Conservation (phyloP, 495 filamentous ascomycete species). For the Cairneyella variabilis region DNA sequence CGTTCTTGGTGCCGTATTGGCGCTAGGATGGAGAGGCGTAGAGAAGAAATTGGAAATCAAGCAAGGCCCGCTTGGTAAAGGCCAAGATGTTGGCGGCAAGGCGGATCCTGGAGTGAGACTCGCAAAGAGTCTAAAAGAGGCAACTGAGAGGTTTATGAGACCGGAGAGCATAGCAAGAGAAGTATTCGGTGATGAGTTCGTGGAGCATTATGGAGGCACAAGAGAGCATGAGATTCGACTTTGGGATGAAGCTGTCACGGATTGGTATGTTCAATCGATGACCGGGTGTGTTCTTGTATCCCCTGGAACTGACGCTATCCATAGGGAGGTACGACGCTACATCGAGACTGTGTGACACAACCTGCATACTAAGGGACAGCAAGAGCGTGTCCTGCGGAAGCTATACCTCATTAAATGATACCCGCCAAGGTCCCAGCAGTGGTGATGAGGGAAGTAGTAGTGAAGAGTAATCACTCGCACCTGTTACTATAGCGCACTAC, state of each 20-base stretch:
- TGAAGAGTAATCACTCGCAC: not conserved
- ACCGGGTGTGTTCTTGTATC: too few species aligned
- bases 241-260: slow-evolving; percentile 94
- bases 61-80: slow-evolving; percentile 78
- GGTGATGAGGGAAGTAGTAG: not conserved
- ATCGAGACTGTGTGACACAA: slow-evolving; percentile 60
- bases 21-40: slow-evolving; percentile 82
- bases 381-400: too few species aligned
- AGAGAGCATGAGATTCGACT: slow-evolving; percentile 85
- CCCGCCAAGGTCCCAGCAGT: not conserved
- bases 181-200: slow-evolving; percentile 91
- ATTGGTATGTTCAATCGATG: slow-evolving; percentile 56
- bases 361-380: slow-evolving; percentile 30
- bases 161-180: slow-evolving; percentile 81
- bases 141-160: slow-evolving; percentile 67
- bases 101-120: slow-evolving; percentile 66
- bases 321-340: slow-evolving; percentile 58
- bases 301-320: too few species aligned
- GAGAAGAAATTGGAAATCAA: slow-evolving; percentile 83
- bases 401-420: too few species aligned
- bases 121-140: slow-evolving; percentile 79
- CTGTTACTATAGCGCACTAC: too few species aligned
- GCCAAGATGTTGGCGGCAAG: slow-evolving; percentile 68
- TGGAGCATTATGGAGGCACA: slow-evolving; percentile 91
- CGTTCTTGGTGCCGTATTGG: slow-evolving; percentile 83